Conservation (phyloP, 495 filamentous ascomycete genomes). For the Penicillium subrubescens region DNA sequence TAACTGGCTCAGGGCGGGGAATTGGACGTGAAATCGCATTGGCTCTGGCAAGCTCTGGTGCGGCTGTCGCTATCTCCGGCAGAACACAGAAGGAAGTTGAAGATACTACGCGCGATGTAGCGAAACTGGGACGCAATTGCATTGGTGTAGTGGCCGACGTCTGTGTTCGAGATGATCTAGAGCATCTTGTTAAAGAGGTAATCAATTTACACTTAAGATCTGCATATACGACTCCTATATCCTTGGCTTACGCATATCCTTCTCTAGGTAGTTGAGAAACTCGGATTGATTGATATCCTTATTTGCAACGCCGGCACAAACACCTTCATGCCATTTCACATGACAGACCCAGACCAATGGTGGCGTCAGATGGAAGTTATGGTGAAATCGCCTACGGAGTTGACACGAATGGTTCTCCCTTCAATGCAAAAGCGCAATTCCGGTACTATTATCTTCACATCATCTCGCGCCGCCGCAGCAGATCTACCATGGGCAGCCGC, state of each 20-base stretch:
- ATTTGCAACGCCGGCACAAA: neutral
- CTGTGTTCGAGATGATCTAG: neutral
- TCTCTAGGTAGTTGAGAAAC: neutral
- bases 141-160: neutral
- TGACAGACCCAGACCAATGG: neutral
- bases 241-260: neutral
- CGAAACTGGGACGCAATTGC: neutral
- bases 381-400: neutral
- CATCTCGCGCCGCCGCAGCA: neutral
- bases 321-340: neutral
- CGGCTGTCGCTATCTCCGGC: slow-evolving; percentile 55
- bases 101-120: neutral
- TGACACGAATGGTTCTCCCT: neutral
- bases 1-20: slow-evolving; percentile 70
- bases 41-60: slow-evolving; percentile 68
- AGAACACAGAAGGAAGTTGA: neutral
- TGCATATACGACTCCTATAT: neutral
- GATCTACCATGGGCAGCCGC: neutral
- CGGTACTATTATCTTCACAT: neutral
- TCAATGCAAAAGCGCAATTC: neutral
- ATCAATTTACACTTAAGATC: neutral
- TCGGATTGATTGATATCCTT: neutral
- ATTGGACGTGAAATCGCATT: slow-evolving; percentile 72
- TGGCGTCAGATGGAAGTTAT: neutral
- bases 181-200: neutral